Evolutionary conservation across 2,329 filamentous ascomycete species (phyloP).

Genomic region (Triangularia verruculosa): DNA sequence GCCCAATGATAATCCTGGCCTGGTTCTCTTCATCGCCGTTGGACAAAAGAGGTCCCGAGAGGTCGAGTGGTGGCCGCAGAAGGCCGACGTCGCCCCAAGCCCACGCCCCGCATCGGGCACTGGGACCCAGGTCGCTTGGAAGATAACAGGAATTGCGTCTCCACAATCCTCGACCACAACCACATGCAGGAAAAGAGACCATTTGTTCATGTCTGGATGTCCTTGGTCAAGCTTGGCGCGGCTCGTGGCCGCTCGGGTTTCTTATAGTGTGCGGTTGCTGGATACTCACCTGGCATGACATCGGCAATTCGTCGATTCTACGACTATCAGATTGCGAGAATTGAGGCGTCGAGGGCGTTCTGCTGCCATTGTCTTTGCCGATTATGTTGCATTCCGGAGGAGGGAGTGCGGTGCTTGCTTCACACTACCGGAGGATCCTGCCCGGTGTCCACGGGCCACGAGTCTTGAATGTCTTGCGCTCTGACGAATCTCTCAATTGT

Average conservation of each 20-base stretch:
- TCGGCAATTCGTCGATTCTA: neutral
- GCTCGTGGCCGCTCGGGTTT: neutral
- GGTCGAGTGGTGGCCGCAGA: neutral
- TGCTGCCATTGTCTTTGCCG: neutral
- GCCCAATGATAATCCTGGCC: conserved; percentile 35
- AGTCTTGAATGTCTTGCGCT: neutral
- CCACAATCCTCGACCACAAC: neutral
- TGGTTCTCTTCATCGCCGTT: conserved; percentile 30
- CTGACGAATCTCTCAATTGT: neutral
- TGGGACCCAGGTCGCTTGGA: conserved; percentile 14
- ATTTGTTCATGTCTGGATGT: neutral
- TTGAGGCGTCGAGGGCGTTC: neutral
- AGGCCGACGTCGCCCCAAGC: neutral
- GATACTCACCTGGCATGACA: neutral
- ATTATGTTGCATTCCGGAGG: neutral
- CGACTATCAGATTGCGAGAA: neutral
- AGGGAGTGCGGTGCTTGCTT: neutral
- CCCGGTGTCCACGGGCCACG: conserved; percentile 9
- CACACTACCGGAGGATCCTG: conserved; percentile 15
- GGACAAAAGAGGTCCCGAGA: conserved; percentile 25
- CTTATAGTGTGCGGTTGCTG: neutral
- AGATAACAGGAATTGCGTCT: conserved; percentile 3
- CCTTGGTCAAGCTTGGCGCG: neutral
- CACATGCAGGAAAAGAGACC: neutral
- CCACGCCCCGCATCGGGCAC: neutral